Conservation (phyloP, 2,329 filamentous ascomycete species). For the Beauveria scarabaeidicola region DNA sequence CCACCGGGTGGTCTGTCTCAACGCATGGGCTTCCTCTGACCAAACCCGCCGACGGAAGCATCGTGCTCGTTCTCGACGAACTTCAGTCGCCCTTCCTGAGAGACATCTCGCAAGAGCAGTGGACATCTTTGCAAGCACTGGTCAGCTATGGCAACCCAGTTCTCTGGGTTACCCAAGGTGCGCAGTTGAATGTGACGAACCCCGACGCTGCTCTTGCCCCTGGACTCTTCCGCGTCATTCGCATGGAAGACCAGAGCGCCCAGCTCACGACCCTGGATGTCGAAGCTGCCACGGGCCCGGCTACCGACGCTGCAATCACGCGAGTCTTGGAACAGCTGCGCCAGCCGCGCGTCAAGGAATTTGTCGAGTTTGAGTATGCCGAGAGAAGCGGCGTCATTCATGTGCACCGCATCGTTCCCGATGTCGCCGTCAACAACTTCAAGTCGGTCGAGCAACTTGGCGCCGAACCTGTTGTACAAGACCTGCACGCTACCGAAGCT, state of each 20-base stretch:
- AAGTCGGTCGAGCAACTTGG: neutral
- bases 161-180: constrained; percentile 1
- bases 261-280: constrained; percentile 3
- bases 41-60: neutral
- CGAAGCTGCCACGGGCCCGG: neutral
- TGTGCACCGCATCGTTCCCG: constrained; percentile 17
- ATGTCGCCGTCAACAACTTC: constrained; percentile 12
- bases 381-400: constrained; percentile 21
- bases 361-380: constrained; percentile 16
- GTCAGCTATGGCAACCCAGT: neutral
- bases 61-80: constrained; percentile 2
- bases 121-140: constrained; percentile 5
- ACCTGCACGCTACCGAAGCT: neutral
- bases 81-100: neutral
- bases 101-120: neutral
- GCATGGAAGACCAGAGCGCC: neutral
- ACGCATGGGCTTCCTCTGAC: neutral
- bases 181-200: neutral
- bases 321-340: constrained; percentile 9
- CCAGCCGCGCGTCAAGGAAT: constrained; percentile 17
- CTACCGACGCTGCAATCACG: constrained; percentile 2
- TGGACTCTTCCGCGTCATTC: constrained; percentile 6
- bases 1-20: neutral
- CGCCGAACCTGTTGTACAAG: neutral
- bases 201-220: neutral